Base-by-base conservation (phyloP, 139 green algal genomes). In the Chlamydomonas sp. region DNA sequence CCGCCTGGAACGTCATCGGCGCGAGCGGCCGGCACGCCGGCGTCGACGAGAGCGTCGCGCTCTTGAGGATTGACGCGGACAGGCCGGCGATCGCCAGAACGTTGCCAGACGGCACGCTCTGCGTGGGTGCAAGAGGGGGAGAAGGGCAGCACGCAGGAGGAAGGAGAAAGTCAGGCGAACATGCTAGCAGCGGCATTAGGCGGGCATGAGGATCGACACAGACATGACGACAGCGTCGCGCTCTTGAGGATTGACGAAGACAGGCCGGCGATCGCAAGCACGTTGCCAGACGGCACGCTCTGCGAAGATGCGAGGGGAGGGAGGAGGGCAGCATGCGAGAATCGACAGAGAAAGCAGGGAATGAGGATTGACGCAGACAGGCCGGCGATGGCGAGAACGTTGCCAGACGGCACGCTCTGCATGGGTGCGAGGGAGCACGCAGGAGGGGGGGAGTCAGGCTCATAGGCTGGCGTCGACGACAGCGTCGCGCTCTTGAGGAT, bases 171-270 rank as follows among this genome's bases (percentile, higher is more conserved):
- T n/a, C n/a, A n/a, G n/a, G n/a, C n/a, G n/a, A n/a, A n/a, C n/a
- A 90, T 8, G 72, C 54, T 3, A 83, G 83, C 5, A 79, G 87
- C 71, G n/a, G n/a, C n/a, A n/a, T n/a, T 20, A 54, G 43, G 43
- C n/a, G n/a, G n/a, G n/a, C n/a, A n/a, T n/a, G n/a, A n/a, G n/a
- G n/a, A n/a, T n/a, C n/a, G n/a, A n/a, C n/a, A n/a, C n/a, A n/a
- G n/a, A n/a, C n/a, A n/a, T n/a, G 77, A 88, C 5, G 83, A 69
- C 5, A 99, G 75, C 0, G 95, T 99, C 43, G 95, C 95, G 5
- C 75, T 90, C 82, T 98, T 98, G 29, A 97, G 82, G 58, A 99
- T 89, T n/a, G n/a, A n/a, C n/a, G n/a, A n/a, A n/a, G n/a, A n/a
- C n/a, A n/a, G n/a, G n/a, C n/a, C n/a, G n/a, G n/a, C n/a, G n/a